These are phyloP conservation scores for Primulina huaijiensis DNA, from an alignment of 257 asterid genomes.

Conservation along the genomic window DNA sequence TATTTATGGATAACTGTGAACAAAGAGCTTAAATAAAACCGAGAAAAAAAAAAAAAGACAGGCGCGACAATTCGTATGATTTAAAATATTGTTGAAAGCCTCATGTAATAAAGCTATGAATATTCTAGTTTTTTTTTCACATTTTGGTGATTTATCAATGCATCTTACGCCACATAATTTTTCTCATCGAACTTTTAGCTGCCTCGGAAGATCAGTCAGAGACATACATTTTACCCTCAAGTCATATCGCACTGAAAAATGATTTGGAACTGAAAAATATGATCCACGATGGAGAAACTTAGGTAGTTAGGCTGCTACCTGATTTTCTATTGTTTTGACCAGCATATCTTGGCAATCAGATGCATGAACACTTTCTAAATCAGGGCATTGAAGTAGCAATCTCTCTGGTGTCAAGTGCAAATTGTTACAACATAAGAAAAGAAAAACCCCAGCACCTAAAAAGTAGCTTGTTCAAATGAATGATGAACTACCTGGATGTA, in stretches of 20 bases:
- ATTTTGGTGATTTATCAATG: too few species aligned
- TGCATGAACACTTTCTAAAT: conserved; percentile 78
- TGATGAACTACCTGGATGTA: conserved; percentile 67
- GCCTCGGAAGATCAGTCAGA: too few species aligned
- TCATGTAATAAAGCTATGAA: too few species aligned
- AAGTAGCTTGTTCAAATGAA: background rate
- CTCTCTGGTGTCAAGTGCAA: conserved; percentile 53
- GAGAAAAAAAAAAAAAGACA: too few species aligned
- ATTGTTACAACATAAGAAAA: background rate
- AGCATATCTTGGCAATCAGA: conserved; percentile 63
- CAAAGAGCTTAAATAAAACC: too few species aligned
- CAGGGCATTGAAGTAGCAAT: conserved; percentile 77
- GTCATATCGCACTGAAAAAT: background rate
- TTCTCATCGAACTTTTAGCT: too few species aligned
- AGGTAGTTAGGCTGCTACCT: conserved; percentile 42
- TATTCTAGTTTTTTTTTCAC: too few species aligned
- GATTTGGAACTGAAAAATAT: background rate
- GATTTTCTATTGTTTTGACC: conserved; percentile 67
- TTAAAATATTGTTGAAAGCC: too few species aligned
- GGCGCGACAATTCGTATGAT: too few species aligned
- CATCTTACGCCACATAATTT: too few species aligned
- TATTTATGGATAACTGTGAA: too few species aligned
- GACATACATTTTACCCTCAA: background rate
- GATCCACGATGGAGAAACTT: background rate
- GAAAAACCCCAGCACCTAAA: background rate